Conservation (phyloP, 768 basidiomycete genomes). For the Tricholoma matsutake region DNA sequence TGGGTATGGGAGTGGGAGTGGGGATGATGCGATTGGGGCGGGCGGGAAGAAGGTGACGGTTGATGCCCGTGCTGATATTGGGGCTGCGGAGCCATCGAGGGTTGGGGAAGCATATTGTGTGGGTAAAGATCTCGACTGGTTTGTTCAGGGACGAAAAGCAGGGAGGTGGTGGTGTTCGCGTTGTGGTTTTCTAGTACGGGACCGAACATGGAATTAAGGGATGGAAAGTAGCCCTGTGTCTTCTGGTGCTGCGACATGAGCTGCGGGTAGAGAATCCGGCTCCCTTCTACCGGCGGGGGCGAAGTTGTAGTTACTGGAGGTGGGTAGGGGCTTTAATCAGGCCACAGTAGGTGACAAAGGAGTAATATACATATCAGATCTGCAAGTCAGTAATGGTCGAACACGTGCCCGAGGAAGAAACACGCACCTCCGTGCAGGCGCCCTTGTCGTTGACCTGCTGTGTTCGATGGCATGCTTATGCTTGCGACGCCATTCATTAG, state of each 20-base stretch:
- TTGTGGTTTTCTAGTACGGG: slow-evolving; percentile 31
- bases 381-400: neutral
- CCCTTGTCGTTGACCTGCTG: slow-evolving; percentile 25
- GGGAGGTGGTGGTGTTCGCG: slow-evolving; percentile 36
- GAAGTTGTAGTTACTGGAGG: slow-evolving; percentile 71
- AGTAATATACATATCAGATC: neutral
- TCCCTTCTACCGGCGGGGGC: slow-evolving; percentile 51
- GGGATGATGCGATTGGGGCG: slow-evolving; percentile 12
- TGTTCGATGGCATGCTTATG: slow-evolving; percentile 20
- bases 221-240: slow-evolving; percentile 74
- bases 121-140: slow-evolving; percentile 20
- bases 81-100: slow-evolving; percentile 9
- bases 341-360: slow-evolving; percentile 2
- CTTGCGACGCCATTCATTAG: slow-evolving; percentile 20
- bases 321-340: slow-evolving; percentile 35
- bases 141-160: slow-evolving; percentile 42
- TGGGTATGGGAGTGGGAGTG: slow-evolving; percentile 3
- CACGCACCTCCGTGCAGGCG: slow-evolving; percentile 34
- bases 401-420: slow-evolving; percentile 1
- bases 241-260: slow-evolving; percentile 81
- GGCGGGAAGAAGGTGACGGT: slow-evolving; percentile 24
- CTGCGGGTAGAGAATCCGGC: slow-evolving; percentile 56
- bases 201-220: slow-evolving; percentile 71
- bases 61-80: slow-evolving; percentile 13
- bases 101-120: slow-evolving; percentile 6